These are phyloP conservation scores for Zygotorulaspora chibaensis DNA, from an alignment of 805 yeast genomes.

Conservation along the genomic window DNA sequence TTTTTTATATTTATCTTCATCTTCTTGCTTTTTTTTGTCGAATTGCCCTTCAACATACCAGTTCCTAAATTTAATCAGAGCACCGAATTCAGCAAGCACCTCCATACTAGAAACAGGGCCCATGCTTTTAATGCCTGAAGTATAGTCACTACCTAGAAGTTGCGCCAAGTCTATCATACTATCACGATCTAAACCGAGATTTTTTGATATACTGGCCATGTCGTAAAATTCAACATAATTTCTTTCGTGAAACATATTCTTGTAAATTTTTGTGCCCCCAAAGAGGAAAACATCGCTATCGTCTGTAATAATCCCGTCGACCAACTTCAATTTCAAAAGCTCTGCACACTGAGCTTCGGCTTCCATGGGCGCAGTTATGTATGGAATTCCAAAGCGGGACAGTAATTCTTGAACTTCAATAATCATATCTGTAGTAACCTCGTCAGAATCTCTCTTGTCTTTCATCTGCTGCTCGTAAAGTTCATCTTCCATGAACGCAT, in stretches of 20 bases:
- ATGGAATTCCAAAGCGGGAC: constrained; percentile 89
- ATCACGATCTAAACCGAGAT: constrained; percentile 59
- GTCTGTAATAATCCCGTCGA: constrained; percentile 94
- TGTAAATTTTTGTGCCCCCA: constrained; percentile 80
- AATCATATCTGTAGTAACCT: constrained; percentile 81
- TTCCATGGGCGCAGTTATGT: constrained; percentile 94
- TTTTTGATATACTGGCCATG: constrained; percentile 50
- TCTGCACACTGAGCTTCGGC: constrained; percentile 99
- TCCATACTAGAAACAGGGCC: constrained; percentile 95
- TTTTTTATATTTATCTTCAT: constrained; percentile 48
- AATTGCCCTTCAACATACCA: constrained; percentile 44
- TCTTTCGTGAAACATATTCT: constrained; percentile 91
- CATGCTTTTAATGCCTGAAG: constrained; percentile 85
- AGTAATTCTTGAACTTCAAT: constrained; percentile 85
- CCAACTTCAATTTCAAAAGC: constrained; percentile 59
- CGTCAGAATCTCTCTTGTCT: constrained; percentile 85
- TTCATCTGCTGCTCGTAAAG: constrained; percentile 60
- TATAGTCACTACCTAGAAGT: constrained; percentile 89
- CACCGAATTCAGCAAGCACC: constrained; percentile 76
- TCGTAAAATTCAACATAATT: constrained; percentile 85
- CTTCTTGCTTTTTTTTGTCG: constrained; percentile 37
- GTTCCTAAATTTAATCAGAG: constrained; percentile 36
- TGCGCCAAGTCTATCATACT: constrained; percentile 77
- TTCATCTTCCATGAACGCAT: constrained; percentile 38
- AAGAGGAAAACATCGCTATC: constrained; percentile 95